Base-by-base conservation (phyloP, 805 yeast species). In the Teunomyces aglyptinius region DNA sequence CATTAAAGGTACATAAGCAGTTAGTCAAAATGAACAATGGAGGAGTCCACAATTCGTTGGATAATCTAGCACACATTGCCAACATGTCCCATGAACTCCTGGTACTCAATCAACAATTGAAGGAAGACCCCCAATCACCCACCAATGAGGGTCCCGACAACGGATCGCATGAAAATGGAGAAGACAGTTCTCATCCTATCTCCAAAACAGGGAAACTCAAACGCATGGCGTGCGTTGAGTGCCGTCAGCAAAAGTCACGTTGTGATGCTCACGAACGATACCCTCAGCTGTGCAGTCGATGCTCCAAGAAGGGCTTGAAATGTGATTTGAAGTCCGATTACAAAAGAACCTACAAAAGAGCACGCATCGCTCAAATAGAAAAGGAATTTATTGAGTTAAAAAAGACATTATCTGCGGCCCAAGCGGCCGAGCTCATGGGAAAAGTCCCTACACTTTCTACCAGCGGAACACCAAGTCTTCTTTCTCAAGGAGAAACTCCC, bases 221-320 rank as follows among this genome's bases (percentile, higher is more conserved):
- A 61, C 75, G 82, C 46, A 81, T 90, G 61, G 98, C 98, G 0
- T 94, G 99, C 71, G 89, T 89, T 1, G 96, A 92, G 58, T 94
- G 99, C 62, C 80, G 98, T 11, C 98, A 94, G 65, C 99, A 92
- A 63, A 94, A 94, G 67, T 85, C 90, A 29, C 81, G 83, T 57
- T 91, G 97, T 68, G 96, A 91, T 67, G 95, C 96, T 10, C 80
- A 76, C 52, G 90, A 81, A 48, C 75, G 72, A 43, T 79, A 82
- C 27, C 96, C 96, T 0, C 72, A 72, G 6, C 87, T 96, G 1
- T 94, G 99, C 58, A 73, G 92, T 0, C 73, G 96, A 50, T 94
- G 99, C 63, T 59, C 70, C 7, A 86, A 85, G 61, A 81, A 88
- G 58, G 80, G 81, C 6, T 70, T 86, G 3, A 71, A 71, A 13